Evolutionary conservation across 108 stramenopile species (phyloP).

Genomic region (Skeletonema potamos): DNA sequence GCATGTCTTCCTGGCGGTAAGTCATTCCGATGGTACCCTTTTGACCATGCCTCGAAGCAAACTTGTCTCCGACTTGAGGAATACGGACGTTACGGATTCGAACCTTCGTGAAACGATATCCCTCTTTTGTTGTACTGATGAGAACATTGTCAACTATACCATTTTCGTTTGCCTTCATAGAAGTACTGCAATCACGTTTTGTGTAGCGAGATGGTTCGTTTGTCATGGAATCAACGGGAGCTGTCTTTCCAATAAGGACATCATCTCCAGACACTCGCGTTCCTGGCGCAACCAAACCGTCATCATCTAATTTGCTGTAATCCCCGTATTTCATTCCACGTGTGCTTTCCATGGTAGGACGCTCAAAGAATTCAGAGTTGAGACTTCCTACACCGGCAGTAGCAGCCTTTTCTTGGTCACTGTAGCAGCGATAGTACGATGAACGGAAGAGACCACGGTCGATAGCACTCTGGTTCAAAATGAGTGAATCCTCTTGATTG

Average conservation of each 20-base stretch:
- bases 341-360: conserved; percentile 77
- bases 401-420: conserved; percentile 88
- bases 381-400: conserved; percentile 78
- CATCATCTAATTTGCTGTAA: conserved; percentile 97
- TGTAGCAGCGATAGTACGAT: conserved; percentile 94
- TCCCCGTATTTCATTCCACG: conserved; percentile 94
- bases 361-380: conserved; percentile 91
- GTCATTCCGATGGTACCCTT: conserved; percentile 99
- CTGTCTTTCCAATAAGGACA: conserved; percentile 97
- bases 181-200: conserved; percentile 93
- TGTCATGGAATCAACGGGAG: conserved; percentile 69
- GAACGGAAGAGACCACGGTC: conserved; percentile 98
- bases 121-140: conserved; percentile 88
- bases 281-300: conserved; percentile 95
- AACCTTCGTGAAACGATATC: conserved; percentile 91
- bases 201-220: conserved; percentile 86
- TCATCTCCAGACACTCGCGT: conserved; percentile 96
- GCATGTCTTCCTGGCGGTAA: conserved; percentile 99
- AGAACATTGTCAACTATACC: conserved; percentile 97
- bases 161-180: conserved; percentile 96
- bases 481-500: conserved; percentile 99
- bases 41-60: conserved; percentile 98
- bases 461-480: conserved; percentile 98
- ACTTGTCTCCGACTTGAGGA: conserved; percentile 95
- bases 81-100: conserved; percentile 97